A percentile compares a stretch with the other conserved stretches of the same genome.
Conservation (phyloP, 768 basidiomycete species). For the Solioccasus polychromus region DNA sequence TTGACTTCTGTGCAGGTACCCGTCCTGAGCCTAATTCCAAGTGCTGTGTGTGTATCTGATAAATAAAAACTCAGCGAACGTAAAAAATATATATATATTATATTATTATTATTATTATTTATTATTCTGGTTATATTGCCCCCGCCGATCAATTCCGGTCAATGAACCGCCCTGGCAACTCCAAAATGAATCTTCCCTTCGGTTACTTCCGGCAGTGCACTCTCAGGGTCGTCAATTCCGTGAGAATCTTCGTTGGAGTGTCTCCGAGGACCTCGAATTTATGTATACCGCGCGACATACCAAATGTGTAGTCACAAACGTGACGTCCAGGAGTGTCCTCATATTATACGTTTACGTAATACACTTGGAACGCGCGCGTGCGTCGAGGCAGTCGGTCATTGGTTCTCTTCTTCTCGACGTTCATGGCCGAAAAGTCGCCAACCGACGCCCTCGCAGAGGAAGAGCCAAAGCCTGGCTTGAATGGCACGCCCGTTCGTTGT, state of each 20-base stretch:
- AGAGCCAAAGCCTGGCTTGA: conserved; percentile 70
- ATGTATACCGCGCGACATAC: too few relatives aligned
- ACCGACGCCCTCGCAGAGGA: conserved; percentile 44
- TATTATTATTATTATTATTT: conserved; percentile 33
- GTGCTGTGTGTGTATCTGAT: too few relatives aligned
- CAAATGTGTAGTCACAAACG: too few relatives aligned
- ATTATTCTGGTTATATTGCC: conserved; percentile 23
- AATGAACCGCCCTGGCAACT: conserved; percentile 9
- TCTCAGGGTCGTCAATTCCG: conserved; percentile 27
- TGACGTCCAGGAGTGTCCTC: too few relatives aligned
- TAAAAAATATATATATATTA: too few relatives aligned
- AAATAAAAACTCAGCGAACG: too few relatives aligned
- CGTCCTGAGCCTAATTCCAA: too few relatives aligned
- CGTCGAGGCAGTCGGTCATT: conserved; percentile 4
- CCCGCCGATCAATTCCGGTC: conserved; percentile 33
- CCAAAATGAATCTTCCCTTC: conserved; percentile 26
- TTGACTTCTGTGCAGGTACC: too few relatives aligned
- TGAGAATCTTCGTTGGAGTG: conserved; percentile 23
- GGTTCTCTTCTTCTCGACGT: neutral
- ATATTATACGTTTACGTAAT: too few relatives aligned
- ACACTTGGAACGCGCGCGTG: neutral
- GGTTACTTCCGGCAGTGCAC: conserved; percentile 19
- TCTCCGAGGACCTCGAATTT: conserved; percentile 27
- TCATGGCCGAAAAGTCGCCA: too few relatives aligned
- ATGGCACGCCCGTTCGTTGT: conserved; percentile 81